Conservation (phyloP, 495 filamentous ascomycete genomes). For the Aspergillus sparsus region DNA sequence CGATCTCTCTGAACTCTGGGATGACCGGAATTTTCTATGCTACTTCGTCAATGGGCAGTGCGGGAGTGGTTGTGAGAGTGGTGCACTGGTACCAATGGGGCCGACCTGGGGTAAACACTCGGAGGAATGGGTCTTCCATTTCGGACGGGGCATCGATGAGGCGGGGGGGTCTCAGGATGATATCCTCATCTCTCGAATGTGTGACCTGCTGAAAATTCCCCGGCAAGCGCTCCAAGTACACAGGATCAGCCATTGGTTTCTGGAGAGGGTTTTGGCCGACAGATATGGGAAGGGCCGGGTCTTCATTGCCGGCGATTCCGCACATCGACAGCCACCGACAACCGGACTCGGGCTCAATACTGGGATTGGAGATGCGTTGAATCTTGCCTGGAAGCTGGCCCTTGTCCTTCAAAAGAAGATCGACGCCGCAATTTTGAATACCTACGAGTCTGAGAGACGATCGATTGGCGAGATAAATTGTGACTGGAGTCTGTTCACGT, state of each 20-base stretch:
- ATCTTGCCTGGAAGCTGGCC: slow-evolving; percentile 54
- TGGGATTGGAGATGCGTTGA: slow-evolving; percentile 50
- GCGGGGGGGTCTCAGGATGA: not conserved
- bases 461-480: not conserved
- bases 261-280: slow-evolving; percentile 4
- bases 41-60: not conserved
- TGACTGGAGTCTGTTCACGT: not conserved
- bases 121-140: slow-evolving; percentile 1
- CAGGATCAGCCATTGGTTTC: slow-evolving; percentile 2
- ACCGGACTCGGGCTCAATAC: slow-evolving; percentile 55
- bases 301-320: slow-evolving; percentile 54
- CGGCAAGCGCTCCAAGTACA: not conserved
- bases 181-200: not conserved
- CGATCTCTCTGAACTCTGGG: not conserved
- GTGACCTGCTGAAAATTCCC: slow-evolving; percentile 5
- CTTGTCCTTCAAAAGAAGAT: slow-evolving; percentile 17
- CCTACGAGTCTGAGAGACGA: slow-evolving; percentile 23
- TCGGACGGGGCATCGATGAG: not conserved
- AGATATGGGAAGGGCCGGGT: slow-evolving; percentile 24
- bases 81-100: slow-evolving; percentile 5
- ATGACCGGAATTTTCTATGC: not conserved
- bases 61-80: not conserved
- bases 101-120: not conserved
- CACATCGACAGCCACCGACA: slow-evolving; percentile 49
- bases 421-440: slow-evolving; percentile 14